Percentiles rank a stretch among this genome's conserved stretches.
Evolutionary conservation across 2,329 filamentous ascomycete genomes (phyloP).

Genomic region (Hypocreales sp.): DNA sequence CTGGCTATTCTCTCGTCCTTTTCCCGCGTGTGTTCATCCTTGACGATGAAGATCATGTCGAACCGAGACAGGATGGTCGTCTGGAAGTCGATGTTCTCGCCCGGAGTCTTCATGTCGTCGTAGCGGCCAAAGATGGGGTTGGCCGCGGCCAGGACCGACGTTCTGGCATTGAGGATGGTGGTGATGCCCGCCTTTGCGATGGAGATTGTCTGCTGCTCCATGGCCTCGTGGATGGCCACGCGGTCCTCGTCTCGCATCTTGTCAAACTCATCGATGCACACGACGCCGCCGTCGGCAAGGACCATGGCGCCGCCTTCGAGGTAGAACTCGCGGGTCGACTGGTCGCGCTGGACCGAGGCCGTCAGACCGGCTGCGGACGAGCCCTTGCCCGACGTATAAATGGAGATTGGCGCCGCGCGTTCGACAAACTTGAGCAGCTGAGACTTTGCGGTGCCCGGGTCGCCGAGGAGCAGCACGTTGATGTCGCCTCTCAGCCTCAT

Average conservation of each 20-base stretch:
- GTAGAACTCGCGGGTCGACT: constrained; percentile 88
- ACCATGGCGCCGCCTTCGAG: constrained; percentile 98
- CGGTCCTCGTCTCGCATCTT: constrained; percentile 99
- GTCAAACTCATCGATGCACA: constrained; percentile 98
- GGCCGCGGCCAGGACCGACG: constrained; percentile 85
- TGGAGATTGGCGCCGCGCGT: constrained; percentile 88
- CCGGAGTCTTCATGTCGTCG: constrained; percentile 92
- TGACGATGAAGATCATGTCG: constrained; percentile 99
- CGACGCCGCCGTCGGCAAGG: constrained; percentile 86
- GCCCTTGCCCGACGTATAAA: constrained; percentile 97
- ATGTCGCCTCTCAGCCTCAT: constrained; percentile 98
- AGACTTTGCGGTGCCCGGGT: constrained; percentile 95
- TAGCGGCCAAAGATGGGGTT: constrained; percentile 97
- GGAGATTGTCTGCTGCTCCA: constrained; percentile 99
- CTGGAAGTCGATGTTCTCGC: constrained; percentile 98
- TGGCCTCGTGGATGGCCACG: constrained; percentile 96
- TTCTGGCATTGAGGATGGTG: constrained; percentile 90
- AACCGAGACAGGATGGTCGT: constrained; percentile 97
- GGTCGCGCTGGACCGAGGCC: constrained; percentile 88
- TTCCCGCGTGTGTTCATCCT: constrained; percentile 78
- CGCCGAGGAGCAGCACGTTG: constrained; percentile 90
- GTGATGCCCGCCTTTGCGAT: constrained; percentile 98
- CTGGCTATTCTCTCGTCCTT: constrained; percentile 89
- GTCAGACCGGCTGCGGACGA: constrained; percentile 96
- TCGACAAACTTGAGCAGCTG: constrained; percentile 96